These are phyloP conservation scores for Corchorus olitorius DNA, from an alignment of 345 rosid genomes.

Conservation along the genomic window DNA sequence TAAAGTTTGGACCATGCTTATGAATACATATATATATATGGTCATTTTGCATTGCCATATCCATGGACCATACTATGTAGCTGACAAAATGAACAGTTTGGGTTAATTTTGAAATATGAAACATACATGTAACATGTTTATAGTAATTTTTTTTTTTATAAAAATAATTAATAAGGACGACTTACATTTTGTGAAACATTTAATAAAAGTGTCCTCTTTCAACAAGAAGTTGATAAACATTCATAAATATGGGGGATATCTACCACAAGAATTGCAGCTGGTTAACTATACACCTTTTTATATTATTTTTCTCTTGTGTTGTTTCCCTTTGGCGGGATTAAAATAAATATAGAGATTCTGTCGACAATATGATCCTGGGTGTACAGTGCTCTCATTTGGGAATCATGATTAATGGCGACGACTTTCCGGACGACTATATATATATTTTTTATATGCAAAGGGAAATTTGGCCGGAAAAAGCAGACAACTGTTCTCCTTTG, in stretches of 20 bases:
- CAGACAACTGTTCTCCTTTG: neutral
- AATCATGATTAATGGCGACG: neutral
- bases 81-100: too few species aligned
- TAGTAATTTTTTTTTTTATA: too few species aligned
- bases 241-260: neutral
- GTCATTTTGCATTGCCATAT: too few species aligned
- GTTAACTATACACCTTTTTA: too few species aligned
- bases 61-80: neutral
- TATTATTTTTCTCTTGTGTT: neutral
- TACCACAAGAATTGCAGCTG: too few species aligned
- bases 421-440: neutral
- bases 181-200: neutral
- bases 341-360: slow-evolving; percentile 9
- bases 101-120: too few species aligned
- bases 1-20: too few species aligned
- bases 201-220: neutral
- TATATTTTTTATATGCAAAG: neutral
- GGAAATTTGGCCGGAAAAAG: neutral
- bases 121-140: too few species aligned
- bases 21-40: too few species aligned
- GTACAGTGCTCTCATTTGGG: neutral
- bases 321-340: neutral
- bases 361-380: neutral
- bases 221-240: neutral
- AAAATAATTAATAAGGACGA: too few species aligned